These are phyloP conservation scores for Rhododendron kiyosumense DNA, from an alignment of 148 eudicot genomes.

Conservation along the genomic window DNA sequence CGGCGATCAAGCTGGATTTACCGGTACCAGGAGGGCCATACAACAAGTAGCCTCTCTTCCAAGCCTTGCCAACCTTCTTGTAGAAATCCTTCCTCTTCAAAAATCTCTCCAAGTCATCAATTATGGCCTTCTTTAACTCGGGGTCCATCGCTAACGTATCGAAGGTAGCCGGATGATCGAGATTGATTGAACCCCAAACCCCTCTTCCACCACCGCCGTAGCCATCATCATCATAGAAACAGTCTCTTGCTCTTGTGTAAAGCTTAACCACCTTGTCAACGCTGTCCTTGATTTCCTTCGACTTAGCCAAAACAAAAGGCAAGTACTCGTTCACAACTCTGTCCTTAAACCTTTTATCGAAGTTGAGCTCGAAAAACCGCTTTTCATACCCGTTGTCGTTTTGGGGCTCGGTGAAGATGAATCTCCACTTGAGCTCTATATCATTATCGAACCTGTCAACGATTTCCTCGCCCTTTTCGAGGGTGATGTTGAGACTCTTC, in stretches of 20 bases:
- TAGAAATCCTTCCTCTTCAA: background rate
- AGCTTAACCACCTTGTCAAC: background rate
- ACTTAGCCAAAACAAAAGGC: background rate
- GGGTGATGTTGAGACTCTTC: conserved; percentile 30
- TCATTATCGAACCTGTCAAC: conserved; percentile 21
- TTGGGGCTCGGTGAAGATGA: conserved; percentile 27
- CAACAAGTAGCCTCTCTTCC: background rate
- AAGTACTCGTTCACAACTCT: background rate
- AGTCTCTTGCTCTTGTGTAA: background rate
- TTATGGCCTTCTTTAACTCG: background rate
- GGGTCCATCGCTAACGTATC: background rate
- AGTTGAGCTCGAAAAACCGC: background rate
- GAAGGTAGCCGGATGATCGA: background rate
- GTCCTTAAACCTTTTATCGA: background rate
- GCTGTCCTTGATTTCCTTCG: background rate
- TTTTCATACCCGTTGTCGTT: background rate
- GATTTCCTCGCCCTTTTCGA: conserved; percentile 39
- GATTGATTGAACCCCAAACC: background rate
- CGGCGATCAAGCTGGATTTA: background rate
- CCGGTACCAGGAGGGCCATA: background rate
- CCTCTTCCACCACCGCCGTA: background rate
- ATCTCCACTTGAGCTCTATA: conserved; percentile 32
- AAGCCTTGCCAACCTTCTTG: background rate
- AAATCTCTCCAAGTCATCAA: background rate
- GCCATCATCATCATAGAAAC: too few species aligned